Percentiles rank a stretch among this genome's conserved stretches.
Conservation (phyloP, 257 asterid genomes). For the Striga asiatica region DNA sequence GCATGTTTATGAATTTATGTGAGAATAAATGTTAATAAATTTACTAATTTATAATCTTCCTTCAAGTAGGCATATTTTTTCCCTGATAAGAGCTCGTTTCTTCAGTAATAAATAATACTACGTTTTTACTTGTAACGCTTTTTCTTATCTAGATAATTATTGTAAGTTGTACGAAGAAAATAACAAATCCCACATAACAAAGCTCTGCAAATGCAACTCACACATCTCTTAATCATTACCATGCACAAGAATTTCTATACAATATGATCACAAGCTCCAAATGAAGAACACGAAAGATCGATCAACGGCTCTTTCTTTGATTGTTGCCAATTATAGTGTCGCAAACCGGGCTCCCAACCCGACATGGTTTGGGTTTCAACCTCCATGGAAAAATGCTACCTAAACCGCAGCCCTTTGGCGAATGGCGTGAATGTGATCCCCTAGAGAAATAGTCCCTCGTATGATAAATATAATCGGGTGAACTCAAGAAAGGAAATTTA, state of each 20-base stretch:
- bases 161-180: too few relatives aligned
- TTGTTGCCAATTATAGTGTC: slow-evolving; percentile 27
- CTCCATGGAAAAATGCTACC: slow-evolving; percentile 52
- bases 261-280: background rate
- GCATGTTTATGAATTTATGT: too few relatives aligned
- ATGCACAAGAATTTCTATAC: background rate
- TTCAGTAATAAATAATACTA: too few relatives aligned
- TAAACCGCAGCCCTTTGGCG: slow-evolving; percentile 51
- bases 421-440: slow-evolving; percentile 21
- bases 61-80: too few relatives aligned
- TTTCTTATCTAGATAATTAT: too few relatives aligned
- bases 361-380: slow-evolving; percentile 44
- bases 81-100: too few relatives aligned
- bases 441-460: slow-evolving; percentile 23
- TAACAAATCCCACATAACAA: background rate
- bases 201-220: background rate
- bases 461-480: slow-evolving; percentile 20
- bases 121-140: too few relatives aligned
- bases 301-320: slow-evolving; percentile 17
- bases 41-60: too few relatives aligned
- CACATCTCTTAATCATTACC: background rate
- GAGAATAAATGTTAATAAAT: too few relatives aligned
- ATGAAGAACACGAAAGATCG: background rate
- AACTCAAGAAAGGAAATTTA: background rate
- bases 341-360: slow-evolving; percentile 44